Percentiles rank a stretch among this genome's conserved stretches.
Evolutionary conservation across 2,329 filamentous ascomycete species (phyloP).

Genomic region (Pyrenochaeta sp.): DNA sequence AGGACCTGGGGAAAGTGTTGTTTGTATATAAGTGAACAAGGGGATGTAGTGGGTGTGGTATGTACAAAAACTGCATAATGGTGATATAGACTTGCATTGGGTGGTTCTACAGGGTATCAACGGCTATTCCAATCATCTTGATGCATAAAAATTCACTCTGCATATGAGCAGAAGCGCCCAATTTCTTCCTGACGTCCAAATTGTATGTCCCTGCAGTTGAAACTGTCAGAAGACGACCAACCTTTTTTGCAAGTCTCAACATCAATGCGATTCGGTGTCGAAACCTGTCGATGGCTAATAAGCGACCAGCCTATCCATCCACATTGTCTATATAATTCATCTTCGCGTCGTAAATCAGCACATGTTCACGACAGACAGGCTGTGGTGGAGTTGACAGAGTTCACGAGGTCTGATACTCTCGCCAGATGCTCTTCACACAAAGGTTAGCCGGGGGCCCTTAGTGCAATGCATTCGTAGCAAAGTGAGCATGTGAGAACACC

Average conservation of each 20-base stretch:
- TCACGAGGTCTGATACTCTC: too few relatives aligned
- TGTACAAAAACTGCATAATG: not conserved
- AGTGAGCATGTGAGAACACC: too few relatives aligned
- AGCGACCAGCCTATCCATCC: too few relatives aligned
- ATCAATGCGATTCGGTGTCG: too few relatives aligned
- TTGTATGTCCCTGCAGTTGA: not conserved
- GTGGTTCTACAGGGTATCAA: not conserved
- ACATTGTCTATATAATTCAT: not conserved
- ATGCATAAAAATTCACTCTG: not conserved
- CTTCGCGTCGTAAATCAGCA: not conserved
- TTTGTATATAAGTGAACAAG: not conserved
- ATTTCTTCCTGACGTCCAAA: not conserved
- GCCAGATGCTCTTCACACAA: too few relatives aligned
- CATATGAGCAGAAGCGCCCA: not conserved
- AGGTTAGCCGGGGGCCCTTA: too few relatives aligned
- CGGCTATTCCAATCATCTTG: too few relatives aligned
- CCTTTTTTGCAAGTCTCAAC: not conserved
- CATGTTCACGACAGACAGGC: too few relatives aligned
- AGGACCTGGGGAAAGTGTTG: not conserved
- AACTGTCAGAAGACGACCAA: not conserved
- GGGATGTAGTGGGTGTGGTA: not conserved
- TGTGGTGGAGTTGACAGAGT: too few relatives aligned
- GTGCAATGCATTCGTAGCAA: too few relatives aligned
- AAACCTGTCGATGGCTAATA: too few relatives aligned
- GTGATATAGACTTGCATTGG: not conserved